Evolutionary conservation across 345 rosid species (phyloP).

Genomic region (Eucalyptus urophylla): DNA sequence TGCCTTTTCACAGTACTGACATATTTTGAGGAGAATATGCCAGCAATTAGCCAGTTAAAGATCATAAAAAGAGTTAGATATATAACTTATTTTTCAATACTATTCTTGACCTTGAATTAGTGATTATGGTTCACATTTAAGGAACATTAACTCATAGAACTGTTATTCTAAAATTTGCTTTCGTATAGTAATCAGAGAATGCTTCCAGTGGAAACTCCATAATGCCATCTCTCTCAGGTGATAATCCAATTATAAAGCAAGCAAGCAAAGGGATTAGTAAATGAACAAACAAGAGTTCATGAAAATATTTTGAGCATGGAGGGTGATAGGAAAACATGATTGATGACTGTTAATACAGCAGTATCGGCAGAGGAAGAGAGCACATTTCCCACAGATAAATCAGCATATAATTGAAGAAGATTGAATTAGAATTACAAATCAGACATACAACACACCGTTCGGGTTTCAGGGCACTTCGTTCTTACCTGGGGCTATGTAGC

Average conservation of each 20-base stretch:
- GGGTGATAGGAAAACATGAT: neutral
- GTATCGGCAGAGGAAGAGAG: neutral
- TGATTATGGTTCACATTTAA: neutral
- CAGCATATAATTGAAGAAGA: neutral
- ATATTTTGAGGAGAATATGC: neutral
- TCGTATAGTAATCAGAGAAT: neutral
- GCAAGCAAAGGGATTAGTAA: neutral
- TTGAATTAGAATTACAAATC: neutral
- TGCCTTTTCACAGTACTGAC: neutral
- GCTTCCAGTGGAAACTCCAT: neutral
- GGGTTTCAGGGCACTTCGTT: neutral
- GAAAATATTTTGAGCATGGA: neutral
- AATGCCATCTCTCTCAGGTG: neutral
- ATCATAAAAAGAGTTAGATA: neutral
- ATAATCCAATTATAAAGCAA: neutral
- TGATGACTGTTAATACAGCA: neutral
- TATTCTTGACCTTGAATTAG: neutral
- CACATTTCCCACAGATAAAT: neutral
- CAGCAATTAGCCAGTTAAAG: neutral
- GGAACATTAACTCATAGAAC: neutral
- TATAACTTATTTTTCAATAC: neutral
- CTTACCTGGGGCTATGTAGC: constrained; percentile 87
- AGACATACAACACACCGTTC: neutral
- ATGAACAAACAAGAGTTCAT: neutral
- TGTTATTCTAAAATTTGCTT: neutral